Percentiles rank a stretch among this genome's conserved stretches.
Conservation (phyloP, 768 basidiomycete species). For the Cyclocybe cylindracea region DNA sequence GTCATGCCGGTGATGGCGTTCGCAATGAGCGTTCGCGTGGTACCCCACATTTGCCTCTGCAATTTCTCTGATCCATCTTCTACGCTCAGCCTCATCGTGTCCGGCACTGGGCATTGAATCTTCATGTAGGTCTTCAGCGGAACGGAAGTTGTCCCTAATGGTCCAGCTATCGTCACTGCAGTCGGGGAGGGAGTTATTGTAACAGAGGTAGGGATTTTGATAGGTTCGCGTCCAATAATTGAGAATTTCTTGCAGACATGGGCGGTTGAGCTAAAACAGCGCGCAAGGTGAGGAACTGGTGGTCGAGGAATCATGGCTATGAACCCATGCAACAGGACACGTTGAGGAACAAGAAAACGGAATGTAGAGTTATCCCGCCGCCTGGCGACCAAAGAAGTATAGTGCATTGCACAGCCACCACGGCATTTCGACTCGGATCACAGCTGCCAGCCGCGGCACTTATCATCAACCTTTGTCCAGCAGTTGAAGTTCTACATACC, state of each 20-base stretch:
- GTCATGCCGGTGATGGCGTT: conserved; percentile 93
- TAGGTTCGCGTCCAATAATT: conserved; percentile 62
- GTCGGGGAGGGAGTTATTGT: conserved; percentile 40
- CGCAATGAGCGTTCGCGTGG: conserved; percentile 83
- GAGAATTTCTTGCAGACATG: conserved; percentile 58
- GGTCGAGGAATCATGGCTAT: conserved; percentile 35
- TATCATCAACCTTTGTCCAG: too few relatives aligned
- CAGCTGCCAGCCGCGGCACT: too few relatives aligned
- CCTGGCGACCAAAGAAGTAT: too few relatives aligned
- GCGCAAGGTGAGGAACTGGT: conserved; percentile 32
- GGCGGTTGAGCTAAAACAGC: conserved; percentile 53
- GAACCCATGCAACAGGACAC: conserved; percentile 8
- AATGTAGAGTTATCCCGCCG: conserved; percentile 1
- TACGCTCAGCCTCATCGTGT: conserved; percentile 50
- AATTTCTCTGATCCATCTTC: conserved; percentile 67
- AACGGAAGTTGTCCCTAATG: conserved; percentile 47
- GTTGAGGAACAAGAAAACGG: not conserved
- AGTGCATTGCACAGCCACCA: too few relatives aligned
- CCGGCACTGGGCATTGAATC: conserved; percentile 39
- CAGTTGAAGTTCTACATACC: too few relatives aligned
- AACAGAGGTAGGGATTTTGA: conserved; percentile 45
- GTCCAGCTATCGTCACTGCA: conserved; percentile 44
- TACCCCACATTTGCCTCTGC: conserved; percentile 95
- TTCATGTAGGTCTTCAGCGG: conserved; percentile 49
- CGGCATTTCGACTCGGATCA: too few relatives aligned